These are phyloP conservation scores for Corylus heterophylla DNA, from an alignment of 306 rosid genomes.

Conservation along the genomic window DNA sequence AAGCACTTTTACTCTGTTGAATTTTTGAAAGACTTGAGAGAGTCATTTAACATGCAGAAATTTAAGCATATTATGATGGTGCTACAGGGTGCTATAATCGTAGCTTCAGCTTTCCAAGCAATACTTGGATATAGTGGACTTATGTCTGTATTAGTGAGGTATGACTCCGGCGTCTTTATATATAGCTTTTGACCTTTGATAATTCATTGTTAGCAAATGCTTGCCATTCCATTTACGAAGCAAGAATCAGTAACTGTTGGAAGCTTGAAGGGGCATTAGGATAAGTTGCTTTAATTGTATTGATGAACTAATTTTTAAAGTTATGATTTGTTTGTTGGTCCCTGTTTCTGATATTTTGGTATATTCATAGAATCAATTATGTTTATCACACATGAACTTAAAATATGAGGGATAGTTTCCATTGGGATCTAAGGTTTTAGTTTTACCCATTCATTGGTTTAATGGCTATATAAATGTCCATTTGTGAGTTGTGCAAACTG, in stretches of 20 bases:
- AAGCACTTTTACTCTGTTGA: background rate
- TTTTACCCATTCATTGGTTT: background rate
- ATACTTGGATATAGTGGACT: conserved; percentile 93
- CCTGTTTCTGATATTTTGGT: background rate
- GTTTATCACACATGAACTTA: background rate
- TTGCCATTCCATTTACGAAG: conserved; percentile 12
- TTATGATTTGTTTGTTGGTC: background rate
- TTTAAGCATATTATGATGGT: conserved; percentile 96
- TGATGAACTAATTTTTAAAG: conserved; percentile 11
- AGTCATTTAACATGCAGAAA: conserved; percentile 53
- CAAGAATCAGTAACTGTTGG: background rate
- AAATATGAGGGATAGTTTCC: background rate
- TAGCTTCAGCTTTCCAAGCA: conserved; percentile 87
- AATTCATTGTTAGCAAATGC: conserved; percentile 9
- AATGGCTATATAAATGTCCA: background rate
- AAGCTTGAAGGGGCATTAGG: background rate
- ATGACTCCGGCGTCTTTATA: conserved; percentile 23
- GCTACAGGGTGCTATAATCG: conserved; percentile 94
- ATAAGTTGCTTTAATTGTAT: conserved; percentile 8
- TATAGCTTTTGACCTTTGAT: conserved; percentile 6
- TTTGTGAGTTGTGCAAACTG: background rate
- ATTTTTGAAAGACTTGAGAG: background rate
- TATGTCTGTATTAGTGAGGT: conserved; percentile 87
- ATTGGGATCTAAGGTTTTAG: background rate
- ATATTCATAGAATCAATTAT: background rate